phyloP scores from a whole-genome alignment of 2,329 filamentous ascomycete genomes.

The Coniochaeta hoffmannii region DNA sequence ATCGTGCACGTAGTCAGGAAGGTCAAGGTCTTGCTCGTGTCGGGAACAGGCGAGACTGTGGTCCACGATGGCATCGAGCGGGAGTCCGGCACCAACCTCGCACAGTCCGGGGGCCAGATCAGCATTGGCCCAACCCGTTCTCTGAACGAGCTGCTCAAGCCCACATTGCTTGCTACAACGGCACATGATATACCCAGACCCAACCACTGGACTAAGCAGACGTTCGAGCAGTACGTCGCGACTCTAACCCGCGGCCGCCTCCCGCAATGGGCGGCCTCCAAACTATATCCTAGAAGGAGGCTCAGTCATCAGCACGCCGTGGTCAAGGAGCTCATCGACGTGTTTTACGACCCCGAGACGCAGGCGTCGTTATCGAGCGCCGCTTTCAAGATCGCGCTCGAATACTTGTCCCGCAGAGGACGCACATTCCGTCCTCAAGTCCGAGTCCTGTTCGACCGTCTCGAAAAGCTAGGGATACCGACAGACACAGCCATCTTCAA shows the following conservation, averaged over 20 bases:
- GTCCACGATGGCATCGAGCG: conserved; percentile 4
- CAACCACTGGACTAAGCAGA: conserved; percentile 29
- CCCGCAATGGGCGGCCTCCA: conserved; percentile 21
- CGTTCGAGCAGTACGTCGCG: conserved; percentile 34
- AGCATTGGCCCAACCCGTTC: conserved; percentile 4
- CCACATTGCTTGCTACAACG: conserved; percentile 14
- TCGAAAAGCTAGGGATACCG: conserved; percentile 27
- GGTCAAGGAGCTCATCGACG: conserved; percentile 27
- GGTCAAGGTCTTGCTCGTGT: conserved; percentile 11
- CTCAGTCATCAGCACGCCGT: conserved; percentile 29
- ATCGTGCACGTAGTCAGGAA: conserved; percentile 11
- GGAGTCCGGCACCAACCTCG: not conserved
- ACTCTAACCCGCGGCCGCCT: conserved; percentile 31
- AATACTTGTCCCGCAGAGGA: conserved; percentile 26
- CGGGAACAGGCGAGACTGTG: conserved; percentile 6
- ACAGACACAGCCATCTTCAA: conserved; percentile 41
- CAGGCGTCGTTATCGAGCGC: conserved; percentile 26
- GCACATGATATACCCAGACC: conserved; percentile 33
- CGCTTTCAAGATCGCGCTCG: conserved; percentile 36
- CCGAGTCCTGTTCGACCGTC: conserved; percentile 27
- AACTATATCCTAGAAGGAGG: conserved; percentile 23
- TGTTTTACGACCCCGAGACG: conserved; percentile 29
- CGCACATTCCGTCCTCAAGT: conserved; percentile 17
- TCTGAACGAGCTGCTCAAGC: conserved; percentile 2
- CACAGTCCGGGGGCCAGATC: not conserved